Conservation (phyloP, 352 stramenopile species). For the Salisapilia sapeloensis region DNA sequence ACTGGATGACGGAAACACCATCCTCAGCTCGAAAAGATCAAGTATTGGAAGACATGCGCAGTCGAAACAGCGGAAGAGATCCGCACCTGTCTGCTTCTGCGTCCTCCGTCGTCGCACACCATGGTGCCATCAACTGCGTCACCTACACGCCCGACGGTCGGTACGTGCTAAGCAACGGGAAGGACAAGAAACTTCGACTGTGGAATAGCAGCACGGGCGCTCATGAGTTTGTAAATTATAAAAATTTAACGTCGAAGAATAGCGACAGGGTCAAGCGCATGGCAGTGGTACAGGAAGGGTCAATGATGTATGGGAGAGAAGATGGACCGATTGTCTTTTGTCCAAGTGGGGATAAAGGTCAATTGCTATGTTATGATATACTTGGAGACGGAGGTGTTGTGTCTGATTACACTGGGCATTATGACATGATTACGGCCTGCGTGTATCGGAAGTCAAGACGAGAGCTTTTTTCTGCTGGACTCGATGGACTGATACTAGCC, state of each 20-base stretch:
- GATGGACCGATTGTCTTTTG: slow-evolving; percentile 39
- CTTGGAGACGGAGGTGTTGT: slow-evolving; percentile 25
- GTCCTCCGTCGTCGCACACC: slow-evolving; percentile 30
- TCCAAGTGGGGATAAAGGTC: slow-evolving; percentile 30
- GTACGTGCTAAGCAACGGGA: slow-evolving; percentile 39
- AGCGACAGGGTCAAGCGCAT: slow-evolving; percentile 28
- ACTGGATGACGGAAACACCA: too few species aligned
- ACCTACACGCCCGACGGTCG: slow-evolving; percentile 43
- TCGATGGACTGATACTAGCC: slow-evolving; percentile 57
- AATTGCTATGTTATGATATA: slow-evolving; percentile 25
- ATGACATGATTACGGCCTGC: slow-evolving; percentile 35
- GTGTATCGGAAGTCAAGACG: slow-evolving; percentile 28
- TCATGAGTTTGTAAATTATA: slow-evolving; percentile 60
- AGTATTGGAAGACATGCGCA: slow-evolving; percentile 2
- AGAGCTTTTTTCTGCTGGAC: slow-evolving; percentile 37
- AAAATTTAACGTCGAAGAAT: slow-evolving; percentile 11
- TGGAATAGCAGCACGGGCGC: slow-evolving; percentile 38
- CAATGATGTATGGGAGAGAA: slow-evolving; percentile 11
- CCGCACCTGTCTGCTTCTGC: slow-evolving; percentile 30
- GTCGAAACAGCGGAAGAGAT: slow-evolving; percentile 11
- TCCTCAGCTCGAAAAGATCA: too few species aligned
- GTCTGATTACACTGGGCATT: slow-evolving; percentile 24
- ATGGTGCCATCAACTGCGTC: slow-evolving; percentile 30
- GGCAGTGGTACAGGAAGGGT: slow-evolving; percentile 35
- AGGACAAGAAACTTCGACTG: slow-evolving; percentile 40